Conservation (phyloP, 306 rosid genomes). For the Lathyrus tuberosus region DNA sequence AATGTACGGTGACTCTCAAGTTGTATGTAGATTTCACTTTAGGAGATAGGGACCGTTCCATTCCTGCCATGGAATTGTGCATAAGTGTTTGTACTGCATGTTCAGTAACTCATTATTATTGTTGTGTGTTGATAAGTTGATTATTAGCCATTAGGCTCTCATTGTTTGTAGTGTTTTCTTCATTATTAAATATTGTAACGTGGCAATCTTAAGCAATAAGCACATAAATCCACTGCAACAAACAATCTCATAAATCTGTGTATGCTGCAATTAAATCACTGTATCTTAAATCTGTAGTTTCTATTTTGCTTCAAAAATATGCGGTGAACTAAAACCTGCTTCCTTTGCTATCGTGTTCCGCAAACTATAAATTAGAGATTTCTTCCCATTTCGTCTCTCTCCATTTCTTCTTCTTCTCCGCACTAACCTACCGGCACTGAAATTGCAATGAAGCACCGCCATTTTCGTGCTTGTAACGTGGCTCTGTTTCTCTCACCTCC, state of each 20-base stretch:
- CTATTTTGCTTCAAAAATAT: constrained; percentile 10
- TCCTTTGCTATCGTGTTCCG: neutral
- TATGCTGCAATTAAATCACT: constrained; percentile 31
- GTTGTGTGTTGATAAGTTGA: constrained; percentile 42
- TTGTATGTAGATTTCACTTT: constrained; percentile 48
- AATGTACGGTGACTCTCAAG: constrained; percentile 5
- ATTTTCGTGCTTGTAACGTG: constrained; percentile 9
- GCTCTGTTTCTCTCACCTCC: neutral
- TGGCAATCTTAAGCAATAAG: constrained; percentile 31
- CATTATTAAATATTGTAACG: constrained; percentile 39
- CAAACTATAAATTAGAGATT: constrained; percentile 26
- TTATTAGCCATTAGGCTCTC: constrained; percentile 43
- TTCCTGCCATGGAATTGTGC: constrained; percentile 52
- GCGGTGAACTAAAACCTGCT: constrained; percentile 2
- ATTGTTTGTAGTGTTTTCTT: constrained; percentile 49
- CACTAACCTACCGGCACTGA: neutral
- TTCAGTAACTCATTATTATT: constrained; percentile 48
- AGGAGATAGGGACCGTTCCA: constrained; percentile 45
- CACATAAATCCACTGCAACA: constrained; percentile 35
- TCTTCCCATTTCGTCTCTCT: neutral
- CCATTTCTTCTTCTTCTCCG: constrained; percentile 14
- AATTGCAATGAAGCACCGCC: constrained; percentile 7
- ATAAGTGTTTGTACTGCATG: constrained; percentile 51
- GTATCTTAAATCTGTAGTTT: constrained; percentile 29
- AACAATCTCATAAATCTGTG: constrained; percentile 31